These are phyloP conservation scores for Whalleya microplaca DNA, from an alignment of 2,329 filamentous ascomycete genomes.

Conservation along the genomic window DNA sequence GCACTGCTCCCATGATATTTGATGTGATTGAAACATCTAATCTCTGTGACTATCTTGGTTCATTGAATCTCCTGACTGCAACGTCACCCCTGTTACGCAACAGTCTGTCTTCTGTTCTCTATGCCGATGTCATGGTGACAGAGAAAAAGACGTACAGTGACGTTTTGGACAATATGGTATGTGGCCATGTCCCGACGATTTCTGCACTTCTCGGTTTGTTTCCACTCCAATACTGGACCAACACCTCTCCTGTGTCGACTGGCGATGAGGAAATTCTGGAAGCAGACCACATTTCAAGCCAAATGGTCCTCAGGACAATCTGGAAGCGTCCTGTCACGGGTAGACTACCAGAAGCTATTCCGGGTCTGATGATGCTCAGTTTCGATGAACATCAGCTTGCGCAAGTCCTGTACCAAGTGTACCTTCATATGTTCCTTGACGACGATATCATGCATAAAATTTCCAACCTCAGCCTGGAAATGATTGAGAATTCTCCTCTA, in stretches of 20 bases:
- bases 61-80: conserved; percentile 49
- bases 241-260: conserved; percentile 4
- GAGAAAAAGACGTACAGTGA: conserved; percentile 30
- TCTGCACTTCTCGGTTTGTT: conserved; percentile 54
- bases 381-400: conserved; percentile 16
- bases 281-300: conserved; percentile 19
- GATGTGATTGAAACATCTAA: conserved; percentile 61
- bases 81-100: conserved; percentile 50
- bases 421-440: conserved; percentile 18
- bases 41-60: conserved; percentile 49
- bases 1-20: conserved; percentile 47
- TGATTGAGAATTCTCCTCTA: background rate
- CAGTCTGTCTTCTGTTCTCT: conserved; percentile 48
- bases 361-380: background rate
- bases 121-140: conserved; percentile 50
- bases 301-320: conserved; percentile 7
- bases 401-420: conserved; percentile 8
- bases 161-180: conserved; percentile 47
- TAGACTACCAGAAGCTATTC: background rate
- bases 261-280: conserved; percentile 12
- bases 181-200: conserved; percentile 50
- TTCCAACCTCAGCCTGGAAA: background rate
- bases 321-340: conserved; percentile 16
- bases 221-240: conserved; percentile 50
- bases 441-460: conserved; percentile 1